Evolutionary conservation across 352 stramenopile genomes (phyloP), one percentile per base, ranked within the genome.

Genomic region (Peronospora destructor): DNA sequence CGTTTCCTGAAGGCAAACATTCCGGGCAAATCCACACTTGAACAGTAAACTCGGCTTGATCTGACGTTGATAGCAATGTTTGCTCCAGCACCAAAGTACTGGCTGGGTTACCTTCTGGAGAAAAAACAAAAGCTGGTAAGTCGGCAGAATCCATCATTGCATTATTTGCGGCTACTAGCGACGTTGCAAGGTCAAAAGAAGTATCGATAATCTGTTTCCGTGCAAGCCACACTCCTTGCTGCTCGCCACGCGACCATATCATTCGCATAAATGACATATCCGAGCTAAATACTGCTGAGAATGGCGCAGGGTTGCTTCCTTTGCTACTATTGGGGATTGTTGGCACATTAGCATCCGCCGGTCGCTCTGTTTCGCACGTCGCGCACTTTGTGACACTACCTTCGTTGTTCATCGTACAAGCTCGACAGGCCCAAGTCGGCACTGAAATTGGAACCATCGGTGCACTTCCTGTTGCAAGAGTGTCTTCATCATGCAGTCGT

Each of bases 341-440:
- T 0, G 53, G 62, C 17, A 71, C 56, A 28, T 58, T 68, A 11
- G 56, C 56, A 41, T 72, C 68, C 4, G 54, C 56, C 0, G 81
- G 64, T n/a, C 75, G 73, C 10, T 70, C 61, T 1, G 81, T 83
- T 3, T 76, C 79, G 34, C 84, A 94, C 6, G 84, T 92, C 19
- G 76, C 40, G 34, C 84, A 94, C 23, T 85, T 87, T 6, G 45
- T 56, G 3, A 68, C 73, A 8, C 39, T 64, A 9, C 61, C 67
- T 51, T 83, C 63, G 48, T 94, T 94, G 13, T 64, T 79, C 64
- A 94, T 73, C 8, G 84, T 92, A 35, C 84, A 94, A 0, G 77
- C 76, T 0, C 64, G 56, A 56, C 84, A 94, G 9, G 66, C 49
- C 84, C 84, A 94, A 7, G 75, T 64, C 12, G 60, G 49, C 6